Evolutionary conservation across 1,284 basidiomycete genomes (phyloP).

Genomic region (Trametes sp.): DNA sequence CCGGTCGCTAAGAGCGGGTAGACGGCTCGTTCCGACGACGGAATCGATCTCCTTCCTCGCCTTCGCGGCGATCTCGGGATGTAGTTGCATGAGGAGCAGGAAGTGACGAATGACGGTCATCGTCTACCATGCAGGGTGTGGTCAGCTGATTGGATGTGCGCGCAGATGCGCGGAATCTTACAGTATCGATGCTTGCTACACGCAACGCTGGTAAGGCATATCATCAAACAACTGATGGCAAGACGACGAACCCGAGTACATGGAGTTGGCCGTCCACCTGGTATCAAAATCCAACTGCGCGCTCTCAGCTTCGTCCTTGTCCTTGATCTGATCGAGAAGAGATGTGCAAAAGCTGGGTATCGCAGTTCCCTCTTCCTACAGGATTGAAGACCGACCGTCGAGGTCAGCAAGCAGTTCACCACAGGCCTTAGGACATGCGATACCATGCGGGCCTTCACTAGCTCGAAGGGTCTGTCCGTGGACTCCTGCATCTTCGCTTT

Average conservation of each 20-base stretch:
- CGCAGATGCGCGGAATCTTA: conserved; percentile 50
- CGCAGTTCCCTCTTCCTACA: conserved; percentile 51
- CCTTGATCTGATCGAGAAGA: conserved; percentile 51
- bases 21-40: conserved; percentile 41
- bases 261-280: conserved; percentile 74
- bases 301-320: conserved; percentile 29
- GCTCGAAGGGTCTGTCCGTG: conserved; percentile 67
- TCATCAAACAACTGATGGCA: too few species aligned
- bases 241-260: conserved; percentile 23
- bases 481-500: conserved; percentile 70
- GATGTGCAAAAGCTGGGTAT: conserved; percentile 68
- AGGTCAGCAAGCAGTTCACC: too few species aligned
- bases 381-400: too few species aligned
- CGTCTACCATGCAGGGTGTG: conserved; percentile 35
- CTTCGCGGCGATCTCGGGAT: conserved; percentile 43
- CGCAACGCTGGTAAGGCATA: too few species aligned
- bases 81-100: conserved; percentile 39
- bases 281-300: conserved; percentile 63
- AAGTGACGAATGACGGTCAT: conserved; percentile 37
- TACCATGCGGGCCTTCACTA: conserved; percentile 61
- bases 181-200: conserved; percentile 67
- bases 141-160: too few species aligned
- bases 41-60: conserved; percentile 47
- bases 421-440: conserved; percentile 37
- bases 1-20: conserved; percentile 42